phyloP scores from a whole-genome alignment of 129 eudicot species.

The Flaveria robusta region DNA sequence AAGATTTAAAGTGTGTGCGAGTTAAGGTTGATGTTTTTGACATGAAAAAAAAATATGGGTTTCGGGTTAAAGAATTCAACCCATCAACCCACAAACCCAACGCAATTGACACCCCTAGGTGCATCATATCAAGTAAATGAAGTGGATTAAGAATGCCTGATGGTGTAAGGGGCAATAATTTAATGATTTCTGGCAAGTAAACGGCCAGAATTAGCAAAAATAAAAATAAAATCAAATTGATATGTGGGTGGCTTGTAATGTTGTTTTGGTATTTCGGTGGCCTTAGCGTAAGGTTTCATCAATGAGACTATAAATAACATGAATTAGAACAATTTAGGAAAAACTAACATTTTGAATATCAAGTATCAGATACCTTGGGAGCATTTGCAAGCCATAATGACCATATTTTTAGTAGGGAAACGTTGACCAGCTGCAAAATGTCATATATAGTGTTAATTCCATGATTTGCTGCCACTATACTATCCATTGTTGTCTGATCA shows the following conservation, averaged over 20 bases:
- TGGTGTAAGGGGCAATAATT: too few relatives aligned
- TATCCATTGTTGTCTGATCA: slow-evolving; percentile 68
- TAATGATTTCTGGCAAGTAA: not conserved
- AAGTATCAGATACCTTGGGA: slow-evolving; percentile 54
- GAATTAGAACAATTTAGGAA: not conserved
- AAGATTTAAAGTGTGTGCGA: too few relatives aligned
- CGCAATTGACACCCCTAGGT: too few relatives aligned
- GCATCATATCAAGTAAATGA: too few relatives aligned
- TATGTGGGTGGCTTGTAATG: not conserved
- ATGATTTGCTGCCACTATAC: slow-evolving; percentile 76
- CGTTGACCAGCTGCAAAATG: slow-evolving; percentile 47
- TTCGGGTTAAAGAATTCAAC: too few relatives aligned
- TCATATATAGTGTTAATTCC: slow-evolving; percentile 52
- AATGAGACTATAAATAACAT: not conserved
- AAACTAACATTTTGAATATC: not conserved
- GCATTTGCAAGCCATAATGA: slow-evolving; percentile 64
- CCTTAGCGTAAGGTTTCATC: not conserved
- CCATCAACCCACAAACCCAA: too few relatives aligned
- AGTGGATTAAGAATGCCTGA: too few relatives aligned
- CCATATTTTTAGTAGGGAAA: slow-evolving; percentile 63
- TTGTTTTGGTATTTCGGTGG: not conserved
- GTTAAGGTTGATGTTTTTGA: too few relatives aligned
- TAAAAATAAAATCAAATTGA: not conserved
- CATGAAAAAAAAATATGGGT: too few relatives aligned
- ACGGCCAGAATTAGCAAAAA: not conserved